Base-by-base conservation (phyloP, 2,329 filamentous ascomycete species). In the Nigrospora osmanthi region DNA sequence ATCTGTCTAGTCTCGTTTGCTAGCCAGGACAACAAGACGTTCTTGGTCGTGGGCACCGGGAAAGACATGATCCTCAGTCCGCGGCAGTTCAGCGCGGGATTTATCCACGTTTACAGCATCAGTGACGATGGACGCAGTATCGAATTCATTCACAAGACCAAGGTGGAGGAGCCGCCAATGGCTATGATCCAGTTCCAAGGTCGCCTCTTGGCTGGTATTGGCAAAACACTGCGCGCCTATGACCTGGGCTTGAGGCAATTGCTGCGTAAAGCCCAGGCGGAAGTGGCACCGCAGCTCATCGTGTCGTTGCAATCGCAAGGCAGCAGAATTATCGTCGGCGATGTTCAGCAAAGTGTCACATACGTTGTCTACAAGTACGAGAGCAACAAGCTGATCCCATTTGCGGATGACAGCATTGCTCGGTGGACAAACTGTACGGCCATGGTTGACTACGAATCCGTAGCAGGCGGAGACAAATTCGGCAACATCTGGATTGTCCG, bases 371-470 rank as follows among this genome's bases (percentile, higher is more conserved):
- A 95, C 73, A 97, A 98, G 65, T 83, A 85, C 37, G 81, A 89
- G 53, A 87, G 89, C 53, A 97, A 97, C 65, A 86, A 85, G 56
- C 73, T 98, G 40, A 94, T 98, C 48, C 87, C 91, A 0, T 98
- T 98, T 58, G 87, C 80, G 15, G 93, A 98, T 60, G 93, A 99
- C 61, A 85, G 83, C 7, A 78, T 96, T 49, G 76, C 89, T 42
- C 82, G 93, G 31, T 97, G 90, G 87, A 95, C 89, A 1, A 95
- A 89, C 1, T 87, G 87, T 54, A 85, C 87, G 1, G 79, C 89
- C 3, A 95, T 98, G 89, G 83, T 97, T 2, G 93, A 99, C 66
- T 99, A 98, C 64, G 93, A 98, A 62, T 95, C 93, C 1, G 82
- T 87, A 19, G 90, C 89, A 3, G 93, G 91, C 33, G 91, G 91